Percentiles rank a stretch among this genome's conserved stretches.
Conservation (phyloP, 2,329 filamentous ascomycete genomes). For the Fusarium fujikuroi region DNA sequence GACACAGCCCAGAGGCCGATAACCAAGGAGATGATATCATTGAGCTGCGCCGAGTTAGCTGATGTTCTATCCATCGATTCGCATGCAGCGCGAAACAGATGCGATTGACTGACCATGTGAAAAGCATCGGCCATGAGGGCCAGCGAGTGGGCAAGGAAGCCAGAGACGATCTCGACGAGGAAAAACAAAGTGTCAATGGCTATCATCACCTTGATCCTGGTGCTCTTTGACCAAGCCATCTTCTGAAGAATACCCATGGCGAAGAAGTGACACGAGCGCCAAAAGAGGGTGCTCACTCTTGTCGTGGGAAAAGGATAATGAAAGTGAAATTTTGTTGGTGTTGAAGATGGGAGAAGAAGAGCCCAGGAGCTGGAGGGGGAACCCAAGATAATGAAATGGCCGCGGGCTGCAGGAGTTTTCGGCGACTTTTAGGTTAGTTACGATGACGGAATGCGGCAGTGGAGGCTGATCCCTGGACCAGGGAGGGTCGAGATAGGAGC, state of each 20-base stretch:
- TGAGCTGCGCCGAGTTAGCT: slow-evolving; percentile 67
- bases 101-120: slow-evolving; percentile 79
- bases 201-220: slow-evolving; percentile 92
- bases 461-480: slow-evolving; percentile 15
- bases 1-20: slow-evolving; percentile 97
- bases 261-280: slow-evolving; percentile 21
- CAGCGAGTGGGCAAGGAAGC: slow-evolving; percentile 88
- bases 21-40: slow-evolving; percentile 93
- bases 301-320: not conserved
- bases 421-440: slow-evolving; percentile 20
- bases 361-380: not conserved
- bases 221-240: slow-evolving; percentile 93
- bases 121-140: slow-evolving; percentile 97
- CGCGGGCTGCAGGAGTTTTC: slow-evolving; percentile 33
- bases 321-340: slow-evolving; percentile 5
- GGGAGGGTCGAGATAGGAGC: not conserved
- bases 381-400: not conserved
- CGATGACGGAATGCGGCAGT: slow-evolving; percentile 43
- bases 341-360: slow-evolving; percentile 5
- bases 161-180: slow-evolving; percentile 84
- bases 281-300: slow-evolving; percentile 10
- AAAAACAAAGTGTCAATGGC: slow-evolving; percentile 92
- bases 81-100: not conserved
- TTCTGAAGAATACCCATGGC: slow-evolving; percentile 48
- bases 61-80: slow-evolving; percentile 4